A percentile compares a stretch with the other conserved stretches of the same genome.
Conservation (phyloP, 176 grass and related monocot genomes). For the Zizania latifolia region DNA sequence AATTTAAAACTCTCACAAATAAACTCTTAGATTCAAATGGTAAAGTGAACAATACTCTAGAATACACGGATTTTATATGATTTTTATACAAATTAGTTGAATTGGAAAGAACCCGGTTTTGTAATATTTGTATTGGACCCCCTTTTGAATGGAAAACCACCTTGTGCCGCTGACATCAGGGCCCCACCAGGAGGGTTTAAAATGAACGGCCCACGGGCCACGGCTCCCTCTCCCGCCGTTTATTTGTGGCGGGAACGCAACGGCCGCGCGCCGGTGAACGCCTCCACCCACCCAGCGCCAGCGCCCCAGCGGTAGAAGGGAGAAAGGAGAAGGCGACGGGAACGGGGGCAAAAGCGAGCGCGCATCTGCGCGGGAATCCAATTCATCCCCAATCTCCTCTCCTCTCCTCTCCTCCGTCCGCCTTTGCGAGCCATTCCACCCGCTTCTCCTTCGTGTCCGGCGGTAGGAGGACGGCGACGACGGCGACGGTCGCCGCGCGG, state of each 20-base stretch:
- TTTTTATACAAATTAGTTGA: too few relatives aligned
- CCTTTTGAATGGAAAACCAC: too few relatives aligned
- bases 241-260: conserved; percentile 42
- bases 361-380: conserved; percentile 33
- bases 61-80: too few relatives aligned
- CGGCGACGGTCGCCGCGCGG: not conserved
- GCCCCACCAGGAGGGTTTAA: not conserved
- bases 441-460: not conserved
- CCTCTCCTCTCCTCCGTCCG: not conserved
- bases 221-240: not conserved
- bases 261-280: conserved; percentile 11
- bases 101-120: too few relatives aligned
- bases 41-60: too few relatives aligned
- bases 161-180: not conserved
- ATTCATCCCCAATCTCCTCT: conserved; percentile 19
- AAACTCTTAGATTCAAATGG: too few relatives aligned
- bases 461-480: not conserved
- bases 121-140: too few relatives aligned
- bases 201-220: not conserved
- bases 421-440: not conserved
- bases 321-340: not conserved
- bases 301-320: not conserved
- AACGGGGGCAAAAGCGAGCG: conserved; percentile 1
- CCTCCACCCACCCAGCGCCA: not conserved
- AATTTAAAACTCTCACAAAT: too few relatives aligned